phyloP scores from a whole-genome alignment of 306 rosid genomes.

The Castanea crenata region DNA sequence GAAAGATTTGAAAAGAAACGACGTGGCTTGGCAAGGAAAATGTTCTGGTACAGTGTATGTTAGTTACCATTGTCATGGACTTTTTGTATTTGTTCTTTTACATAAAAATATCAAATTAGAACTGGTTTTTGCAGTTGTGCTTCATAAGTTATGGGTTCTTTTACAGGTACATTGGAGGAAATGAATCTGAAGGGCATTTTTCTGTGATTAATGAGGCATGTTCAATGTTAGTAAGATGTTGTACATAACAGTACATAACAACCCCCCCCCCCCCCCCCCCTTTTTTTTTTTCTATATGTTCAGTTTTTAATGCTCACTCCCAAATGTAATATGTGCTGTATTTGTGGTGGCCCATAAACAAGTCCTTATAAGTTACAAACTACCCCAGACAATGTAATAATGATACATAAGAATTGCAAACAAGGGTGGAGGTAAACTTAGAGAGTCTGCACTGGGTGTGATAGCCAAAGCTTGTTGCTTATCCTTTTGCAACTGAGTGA shows the following conservation, averaged over 20 bases:
- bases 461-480: not conserved
- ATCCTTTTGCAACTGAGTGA: not conserved
- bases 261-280: no score
- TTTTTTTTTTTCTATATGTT: not conserved
- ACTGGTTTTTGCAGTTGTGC: not conserved
- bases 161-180: slow-evolving; percentile 92
- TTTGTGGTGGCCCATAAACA: not conserved
- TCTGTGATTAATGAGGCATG: slow-evolving; percentile 89
- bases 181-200: slow-evolving; percentile 78
- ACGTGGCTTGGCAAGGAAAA: slow-evolving; percentile 90
- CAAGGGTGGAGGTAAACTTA: not conserved
- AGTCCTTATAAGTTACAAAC: not conserved
- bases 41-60: slow-evolving; percentile 99
- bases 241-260: not conserved
- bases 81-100: not conserved
- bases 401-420: not conserved
- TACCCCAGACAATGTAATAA: not conserved
- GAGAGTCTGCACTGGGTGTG: not conserved
- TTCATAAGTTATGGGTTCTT: slow-evolving; percentile 19
- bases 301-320: not conserved
- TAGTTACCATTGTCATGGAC: slow-evolving; percentile 8
- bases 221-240: slow-evolving; percentile 81
- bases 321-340: not conserved
- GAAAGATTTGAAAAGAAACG: slow-evolving; percentile 73
- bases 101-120: not conserved